phyloP scores from a whole-genome alignment of 305 asterid genomes.

The Solanum hybrid region DNA sequence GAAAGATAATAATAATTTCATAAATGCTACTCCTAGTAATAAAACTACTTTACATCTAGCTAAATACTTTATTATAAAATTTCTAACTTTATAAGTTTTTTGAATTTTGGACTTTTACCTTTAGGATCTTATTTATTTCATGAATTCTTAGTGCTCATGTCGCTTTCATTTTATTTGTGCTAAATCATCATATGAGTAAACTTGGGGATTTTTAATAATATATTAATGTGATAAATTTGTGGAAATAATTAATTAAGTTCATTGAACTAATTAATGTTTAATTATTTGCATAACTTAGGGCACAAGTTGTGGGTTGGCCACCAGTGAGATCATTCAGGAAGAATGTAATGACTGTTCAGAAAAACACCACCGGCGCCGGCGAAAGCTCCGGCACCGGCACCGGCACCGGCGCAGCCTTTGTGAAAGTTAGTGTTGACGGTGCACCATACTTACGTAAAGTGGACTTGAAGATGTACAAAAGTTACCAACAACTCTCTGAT shows the following conservation, averaged over 20 bases:
- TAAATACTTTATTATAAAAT: background rate
- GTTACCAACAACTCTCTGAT: conserved; percentile 11
- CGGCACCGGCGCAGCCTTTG: conserved; percentile 3
- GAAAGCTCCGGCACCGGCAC: background rate
- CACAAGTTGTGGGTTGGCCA: conserved; percentile 19
- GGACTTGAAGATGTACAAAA: conserved; percentile 13
- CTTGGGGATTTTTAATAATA: background rate
- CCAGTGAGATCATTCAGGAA: conserved; percentile 16
- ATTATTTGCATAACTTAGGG: background rate
- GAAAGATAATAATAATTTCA: background rate
- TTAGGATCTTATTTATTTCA: background rate
- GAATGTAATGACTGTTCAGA: conserved; percentile 3
- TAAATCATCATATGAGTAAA: background rate
- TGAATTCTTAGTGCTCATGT: background rate
- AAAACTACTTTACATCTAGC: background rate
- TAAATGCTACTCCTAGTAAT: background rate
- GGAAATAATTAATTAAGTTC: background rate
- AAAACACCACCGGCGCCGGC: background rate
- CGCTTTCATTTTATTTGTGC: background rate
- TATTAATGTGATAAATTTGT: background rate
- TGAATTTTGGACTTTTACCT: background rate
- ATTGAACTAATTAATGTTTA: background rate
- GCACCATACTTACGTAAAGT: conserved; percentile 12
- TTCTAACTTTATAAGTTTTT: background rate
- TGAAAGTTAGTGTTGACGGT: conserved; percentile 16